Evolutionary conservation across 2,329 filamentous ascomycete genomes (phyloP), one percentile per base, ranked within the genome.

Genomic region (Epichloe gansuensis): DNA sequence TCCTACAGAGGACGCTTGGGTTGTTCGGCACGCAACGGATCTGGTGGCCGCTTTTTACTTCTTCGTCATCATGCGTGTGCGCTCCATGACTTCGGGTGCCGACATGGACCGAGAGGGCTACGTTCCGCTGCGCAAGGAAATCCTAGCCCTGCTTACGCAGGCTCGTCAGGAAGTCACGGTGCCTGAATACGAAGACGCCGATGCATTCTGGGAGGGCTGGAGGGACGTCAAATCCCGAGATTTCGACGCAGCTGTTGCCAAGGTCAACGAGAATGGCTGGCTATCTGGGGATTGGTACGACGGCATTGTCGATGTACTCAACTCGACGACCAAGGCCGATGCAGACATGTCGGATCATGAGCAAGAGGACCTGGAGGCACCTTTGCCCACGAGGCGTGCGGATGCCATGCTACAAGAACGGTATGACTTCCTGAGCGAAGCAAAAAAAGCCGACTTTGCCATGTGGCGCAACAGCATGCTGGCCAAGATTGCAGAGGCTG

Each of bases 321-420:
- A 51, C 56, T 57, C 56, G 53, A 55, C 50, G 53, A 66, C 60
- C 12, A 67, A 66, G 9, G 64, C 59, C 2, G 66, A 68, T 25
- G 67, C 64, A 3, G 67, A 66, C 36, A 57, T 58, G 53, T 64
- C 61, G 1, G 70, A 70, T n/a, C 67, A 66, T 34, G 57, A 55
- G 45, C 52, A 58, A 25, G 59, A 59, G 9, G 66, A 60, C 42
- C 51, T 51, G 3, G 56, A 55, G 23, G 57, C 61, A 55, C 71
- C 65, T 53, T 61, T 68, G 39, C 69, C 74, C 52, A 63, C 74
- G 31, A 67, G 80, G 66, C 65, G 74, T 52, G 69, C 74, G 8
- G 78, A 81, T 56, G 85, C 82, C 2, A 89, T 89, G 85, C 80
- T 90, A 59, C 85, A 89, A 64, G 81, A 84, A 56, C 76, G 77